Evolutionary conservation across 2,329 filamentous ascomycete genomes (phyloP).

Genomic region (Sarocladium brachiariae): DNA sequence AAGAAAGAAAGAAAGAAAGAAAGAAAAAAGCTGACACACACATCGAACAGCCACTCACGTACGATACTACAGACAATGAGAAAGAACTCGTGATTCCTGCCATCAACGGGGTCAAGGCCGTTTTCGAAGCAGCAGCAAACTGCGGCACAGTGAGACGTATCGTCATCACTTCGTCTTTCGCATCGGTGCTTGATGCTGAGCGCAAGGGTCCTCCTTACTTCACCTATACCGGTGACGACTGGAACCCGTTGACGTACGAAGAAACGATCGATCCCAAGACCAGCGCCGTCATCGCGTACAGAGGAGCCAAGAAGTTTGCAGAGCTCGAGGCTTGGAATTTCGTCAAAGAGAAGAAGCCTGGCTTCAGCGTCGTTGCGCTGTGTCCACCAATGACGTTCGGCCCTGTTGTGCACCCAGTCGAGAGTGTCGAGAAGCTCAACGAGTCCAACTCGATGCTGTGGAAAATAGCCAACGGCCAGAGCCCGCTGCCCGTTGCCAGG

Average conservation of each 20-base stretch:
- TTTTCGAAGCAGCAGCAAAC: constrained; percentile 27
- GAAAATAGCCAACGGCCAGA: constrained; percentile 29
- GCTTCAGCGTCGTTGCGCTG: constrained; percentile 35
- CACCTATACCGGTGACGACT: constrained; percentile 46
- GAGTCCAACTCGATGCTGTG: constrained; percentile 36
- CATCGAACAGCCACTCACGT: constrained; percentile 39
- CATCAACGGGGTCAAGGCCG: constrained; percentile 36
- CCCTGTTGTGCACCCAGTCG: constrained; percentile 32
- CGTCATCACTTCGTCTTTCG: constrained; percentile 61
- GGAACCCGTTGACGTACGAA: constrained; percentile 49
- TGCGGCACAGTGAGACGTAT: constrained; percentile 21
- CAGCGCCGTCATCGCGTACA: constrained; percentile 33
- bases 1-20: too few species aligned
- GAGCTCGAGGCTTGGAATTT: constrained; percentile 28
- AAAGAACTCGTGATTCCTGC: constrained; percentile 37
- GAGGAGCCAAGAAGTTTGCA: constrained; percentile 28
- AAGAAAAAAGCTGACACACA: too few species aligned
- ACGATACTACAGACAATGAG: constrained; percentile 35
- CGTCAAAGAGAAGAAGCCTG: constrained; percentile 25
- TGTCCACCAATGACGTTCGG: constrained; percentile 41
- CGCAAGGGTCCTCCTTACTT: constrained; percentile 42
- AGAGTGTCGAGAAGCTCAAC: constrained; percentile 28
- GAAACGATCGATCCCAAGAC: constrained; percentile 33
- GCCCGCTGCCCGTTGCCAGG: constrained; percentile 28
- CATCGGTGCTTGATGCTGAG: constrained; percentile 49